Conservation (phyloP, 164 flowering plant species). For the Liriodendron chinense region DNA sequence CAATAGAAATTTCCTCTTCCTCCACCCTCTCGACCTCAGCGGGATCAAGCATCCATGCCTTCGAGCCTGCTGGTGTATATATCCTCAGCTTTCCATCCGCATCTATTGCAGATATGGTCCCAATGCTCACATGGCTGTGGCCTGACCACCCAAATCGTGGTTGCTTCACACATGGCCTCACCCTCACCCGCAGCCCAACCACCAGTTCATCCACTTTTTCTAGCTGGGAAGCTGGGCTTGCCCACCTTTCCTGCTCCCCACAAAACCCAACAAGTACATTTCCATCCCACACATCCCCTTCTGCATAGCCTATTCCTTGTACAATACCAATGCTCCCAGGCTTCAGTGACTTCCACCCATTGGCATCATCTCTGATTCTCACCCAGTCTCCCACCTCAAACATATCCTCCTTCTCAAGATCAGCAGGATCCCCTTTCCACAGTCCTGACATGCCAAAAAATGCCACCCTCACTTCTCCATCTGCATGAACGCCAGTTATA, state of each 20-base stretch:
- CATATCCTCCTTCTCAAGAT: constrained; percentile 69
- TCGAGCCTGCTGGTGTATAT: constrained; percentile 79
- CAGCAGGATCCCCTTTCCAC: constrained; percentile 94
- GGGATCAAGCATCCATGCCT: constrained; percentile 93
- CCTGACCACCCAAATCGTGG: constrained; percentile 99
- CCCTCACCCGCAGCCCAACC: constrained; percentile 72
- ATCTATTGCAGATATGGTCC: constrained; percentile 77
- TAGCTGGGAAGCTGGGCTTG: constrained; percentile 54
- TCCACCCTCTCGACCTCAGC: constrained; percentile 78
- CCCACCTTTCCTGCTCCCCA: constrained; percentile 95
- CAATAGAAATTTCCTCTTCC: constrained; percentile 64
- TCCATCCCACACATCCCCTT: constrained; percentile 74
- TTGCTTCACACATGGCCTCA: constrained; percentile 65
- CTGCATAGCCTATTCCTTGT: constrained; percentile 70
- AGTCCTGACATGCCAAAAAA: constrained; percentile 63
- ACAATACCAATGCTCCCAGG: constrained; percentile 87
- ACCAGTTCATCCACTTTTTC: constrained; percentile 48
- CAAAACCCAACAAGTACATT: constrained; percentile 69
- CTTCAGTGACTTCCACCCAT: constrained; percentile 70
- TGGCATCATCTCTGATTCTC: constrained; percentile 40
- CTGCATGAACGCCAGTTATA: constrained; percentile 72
- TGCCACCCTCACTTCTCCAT: constrained; percentile 87
- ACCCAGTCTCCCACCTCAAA: constrained; percentile 98
- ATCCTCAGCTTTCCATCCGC: constrained; percentile 91
- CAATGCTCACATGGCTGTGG: constrained; percentile 68